phyloP scores from a whole-genome alignment of 75 land plant species.

The Picea glauca region DNA sequence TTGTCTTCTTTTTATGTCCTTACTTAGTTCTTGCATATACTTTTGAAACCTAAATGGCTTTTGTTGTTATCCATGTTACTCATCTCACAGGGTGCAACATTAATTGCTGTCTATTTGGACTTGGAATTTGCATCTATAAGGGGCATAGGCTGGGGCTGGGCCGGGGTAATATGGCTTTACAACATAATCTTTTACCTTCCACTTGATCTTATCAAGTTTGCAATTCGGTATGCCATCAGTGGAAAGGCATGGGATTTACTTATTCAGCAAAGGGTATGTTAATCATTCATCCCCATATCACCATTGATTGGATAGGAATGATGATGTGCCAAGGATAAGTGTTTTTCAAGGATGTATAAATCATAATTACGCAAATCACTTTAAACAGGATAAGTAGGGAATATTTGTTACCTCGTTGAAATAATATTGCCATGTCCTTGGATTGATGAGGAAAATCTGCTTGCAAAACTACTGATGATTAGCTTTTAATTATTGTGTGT shows the following conservation, averaged over 20 bases:
- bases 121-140: conserved; percentile 45
- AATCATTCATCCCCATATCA: neutral
- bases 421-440: neutral
- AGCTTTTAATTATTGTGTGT: neutral
- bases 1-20: neutral
- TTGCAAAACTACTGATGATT: neutral
- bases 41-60: neutral
- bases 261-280: conserved; percentile 45
- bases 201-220: conserved; percentile 66
- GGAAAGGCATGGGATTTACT: conserved; percentile 69
- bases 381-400: too few relatives aligned
- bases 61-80: neutral
- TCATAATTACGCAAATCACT: neutral
- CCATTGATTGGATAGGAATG: neutral
- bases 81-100: conserved; percentile 55
- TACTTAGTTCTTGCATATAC: neutral
- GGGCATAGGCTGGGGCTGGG: conserved; percentile 72
- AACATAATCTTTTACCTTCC: conserved; percentile 55
- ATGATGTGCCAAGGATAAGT: neutral
- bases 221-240: conserved; percentile 61
- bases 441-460: neutral
- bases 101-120: conserved; percentile 53
- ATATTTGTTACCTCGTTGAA: neutral
- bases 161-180: conserved; percentile 72
- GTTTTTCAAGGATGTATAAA: neutral